A percentile compares a stretch with the other conserved stretches of the same genome.
phyloP scores from a whole-genome alignment of 2,329 filamentous ascomycete genomes.

The Fusarium sublunatum region DNA sequence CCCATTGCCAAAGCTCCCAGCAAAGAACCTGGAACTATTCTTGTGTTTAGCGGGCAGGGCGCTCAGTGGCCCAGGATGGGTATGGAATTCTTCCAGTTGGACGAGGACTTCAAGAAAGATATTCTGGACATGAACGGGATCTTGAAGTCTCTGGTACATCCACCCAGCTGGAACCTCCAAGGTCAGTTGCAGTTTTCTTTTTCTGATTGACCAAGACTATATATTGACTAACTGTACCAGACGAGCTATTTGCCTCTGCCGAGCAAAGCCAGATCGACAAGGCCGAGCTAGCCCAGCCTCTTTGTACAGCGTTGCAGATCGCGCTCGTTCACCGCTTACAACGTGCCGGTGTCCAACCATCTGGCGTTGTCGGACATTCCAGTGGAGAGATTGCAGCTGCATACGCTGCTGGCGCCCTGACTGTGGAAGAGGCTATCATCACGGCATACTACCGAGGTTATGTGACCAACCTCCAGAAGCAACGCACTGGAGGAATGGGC shows the following conservation, averaged over 20 bases:
- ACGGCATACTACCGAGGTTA: constrained; percentile 55
- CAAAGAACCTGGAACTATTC: constrained; percentile 7
- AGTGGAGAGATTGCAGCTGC: constrained; percentile 59
- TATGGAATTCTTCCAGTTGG: constrained; percentile 36
- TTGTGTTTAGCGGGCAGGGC: constrained; percentile 53
- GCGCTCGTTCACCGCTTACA: constrained; percentile 55
- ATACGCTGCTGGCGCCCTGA: constrained; percentile 54
- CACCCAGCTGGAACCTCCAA: no score
- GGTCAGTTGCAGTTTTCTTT: no score
- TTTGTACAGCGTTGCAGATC: constrained; percentile 58
- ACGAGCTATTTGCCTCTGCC: no score
- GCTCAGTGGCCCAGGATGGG: constrained; percentile 52
- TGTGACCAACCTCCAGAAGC: constrained; percentile 8
- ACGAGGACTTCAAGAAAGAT: no score
- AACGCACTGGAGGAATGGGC: constrained; percentile 51
- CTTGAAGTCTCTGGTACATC: no score
- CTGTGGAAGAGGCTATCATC: constrained; percentile 51
- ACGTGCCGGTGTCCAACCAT: constrained; percentile 47
- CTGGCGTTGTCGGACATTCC: constrained; percentile 56
- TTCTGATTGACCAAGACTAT: no score
- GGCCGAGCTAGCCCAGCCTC: constrained; percentile 51
- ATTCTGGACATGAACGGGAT: no score
- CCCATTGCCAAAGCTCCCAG: background rate
- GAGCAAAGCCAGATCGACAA: no score
- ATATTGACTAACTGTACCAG: no score